A percentile compares a stretch with the other conserved stretches of the same genome.
These are phyloP conservation scores for Cyberlindnera mississippiensis DNA, from an alignment of 805 yeast genomes.

Conservation along the genomic window DNA sequence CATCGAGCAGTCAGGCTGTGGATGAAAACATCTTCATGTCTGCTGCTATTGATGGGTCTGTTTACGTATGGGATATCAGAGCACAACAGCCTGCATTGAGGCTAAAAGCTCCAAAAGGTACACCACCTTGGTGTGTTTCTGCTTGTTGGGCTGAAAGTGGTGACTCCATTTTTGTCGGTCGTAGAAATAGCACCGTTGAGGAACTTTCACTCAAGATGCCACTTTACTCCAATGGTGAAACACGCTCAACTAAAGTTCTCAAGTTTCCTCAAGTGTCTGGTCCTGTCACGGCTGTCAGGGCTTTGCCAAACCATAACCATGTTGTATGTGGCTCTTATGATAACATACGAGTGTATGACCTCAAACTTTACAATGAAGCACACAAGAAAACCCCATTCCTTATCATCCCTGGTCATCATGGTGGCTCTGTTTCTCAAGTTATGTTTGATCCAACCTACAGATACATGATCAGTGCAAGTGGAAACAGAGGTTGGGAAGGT, in stretches of 20 bases:
- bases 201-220: conserved; percentile 64
- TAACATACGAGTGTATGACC: conserved; percentile 82
- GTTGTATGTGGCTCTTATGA: conserved; percentile 86
- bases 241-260: conserved; percentile 53
- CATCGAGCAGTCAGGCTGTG: conserved; percentile 22
- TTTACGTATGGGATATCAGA: conserved; percentile 82
- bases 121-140: conserved; percentile 94
- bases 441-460: conserved; percentile 83
- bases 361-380: conserved; percentile 41
- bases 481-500: conserved; percentile 95
- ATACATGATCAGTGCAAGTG: conserved; percentile 87
- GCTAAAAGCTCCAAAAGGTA: conserved; percentile 51
- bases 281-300: conserved; percentile 74
- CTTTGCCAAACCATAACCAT: conserved; percentile 79
- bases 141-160: conserved; percentile 89
- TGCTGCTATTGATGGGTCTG: conserved; percentile 77
- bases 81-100: conserved; percentile 40
- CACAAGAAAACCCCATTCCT: conserved; percentile 59
- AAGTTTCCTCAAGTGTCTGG: conserved; percentile 87
- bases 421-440: conserved; percentile 77
- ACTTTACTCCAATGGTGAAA: conserved; percentile 31
- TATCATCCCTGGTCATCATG: conserved; percentile 95
- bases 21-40: conserved; percentile 62
- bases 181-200: conserved; percentile 86
- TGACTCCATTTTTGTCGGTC: conserved; percentile 71